Percentiles rank a stretch among this genome's conserved stretches.
phyloP scores from a whole-genome alignment of 352 stramenopile genomes.

The Globisporangium viniferum region DNA sequence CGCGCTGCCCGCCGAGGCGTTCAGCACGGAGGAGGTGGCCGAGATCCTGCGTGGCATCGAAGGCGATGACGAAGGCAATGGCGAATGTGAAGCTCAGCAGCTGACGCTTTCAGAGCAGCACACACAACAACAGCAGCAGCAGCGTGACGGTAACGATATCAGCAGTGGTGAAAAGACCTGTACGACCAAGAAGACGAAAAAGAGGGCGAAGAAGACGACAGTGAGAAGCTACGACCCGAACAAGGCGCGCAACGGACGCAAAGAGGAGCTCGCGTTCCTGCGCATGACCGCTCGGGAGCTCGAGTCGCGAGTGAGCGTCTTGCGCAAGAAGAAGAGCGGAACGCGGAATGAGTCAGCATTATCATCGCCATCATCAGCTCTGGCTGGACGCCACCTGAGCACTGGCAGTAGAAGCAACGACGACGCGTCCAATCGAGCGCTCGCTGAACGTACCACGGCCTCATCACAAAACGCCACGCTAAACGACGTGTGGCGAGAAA shows the following conservation, averaged over 20 bases:
- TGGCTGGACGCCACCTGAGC: not conserved
- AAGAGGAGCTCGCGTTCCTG: slow-evolving; percentile 33
- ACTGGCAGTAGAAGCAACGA: not conserved
- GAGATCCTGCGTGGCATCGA: not conserved
- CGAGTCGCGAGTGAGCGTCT: slow-evolving; percentile 8
- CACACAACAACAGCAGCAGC: not conserved
- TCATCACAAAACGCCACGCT: not conserved
- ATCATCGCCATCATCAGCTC: not conserved
- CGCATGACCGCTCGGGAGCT: slow-evolving; percentile 18
- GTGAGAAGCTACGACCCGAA: not conserved
- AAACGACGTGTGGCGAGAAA: slow-evolving; percentile 6
- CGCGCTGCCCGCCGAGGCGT: not conserved
- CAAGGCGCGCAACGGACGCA: slow-evolving; percentile 21
- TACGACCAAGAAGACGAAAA: too few species aligned
- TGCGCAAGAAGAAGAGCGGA: slow-evolving; percentile 23
- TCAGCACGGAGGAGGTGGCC: not conserved
- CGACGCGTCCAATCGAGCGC: not conserved
- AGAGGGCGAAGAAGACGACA: not conserved
- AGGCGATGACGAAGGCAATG: not conserved
- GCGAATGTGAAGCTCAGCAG: not conserved
- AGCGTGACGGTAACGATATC: not conserved
- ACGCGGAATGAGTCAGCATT: not conserved
- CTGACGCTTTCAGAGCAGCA: not conserved
- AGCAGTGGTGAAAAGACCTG: not conserved
- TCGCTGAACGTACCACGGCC: not conserved